Evolutionary conservation across 345 rosid species (phyloP).

Genomic region (Lepidium didymum): DNA sequence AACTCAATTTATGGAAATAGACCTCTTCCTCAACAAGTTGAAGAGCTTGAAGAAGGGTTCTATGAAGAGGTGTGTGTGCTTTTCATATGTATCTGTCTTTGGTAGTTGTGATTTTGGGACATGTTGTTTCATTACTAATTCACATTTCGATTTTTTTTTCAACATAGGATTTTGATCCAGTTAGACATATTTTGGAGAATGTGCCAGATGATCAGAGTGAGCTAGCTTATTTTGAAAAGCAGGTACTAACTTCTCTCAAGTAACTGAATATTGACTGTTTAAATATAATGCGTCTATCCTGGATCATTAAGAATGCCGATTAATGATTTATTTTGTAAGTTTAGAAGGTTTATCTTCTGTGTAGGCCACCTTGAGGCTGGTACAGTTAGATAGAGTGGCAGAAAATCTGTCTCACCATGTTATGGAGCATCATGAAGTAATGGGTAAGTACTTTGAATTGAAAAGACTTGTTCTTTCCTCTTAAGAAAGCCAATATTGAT

Average conservation of each 20-base stretch:
- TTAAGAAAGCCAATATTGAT: not conserved
- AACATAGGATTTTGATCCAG: constrained; percentile 85
- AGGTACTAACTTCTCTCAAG: constrained; percentile 40
- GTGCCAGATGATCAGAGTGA: constrained; percentile 66
- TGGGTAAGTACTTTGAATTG: constrained; percentile 55
- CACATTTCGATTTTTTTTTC: not conserved
- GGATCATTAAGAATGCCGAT: not conserved
- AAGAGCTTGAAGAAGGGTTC: constrained; percentile 76
- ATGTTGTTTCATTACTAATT: not conserved
- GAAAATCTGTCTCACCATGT: constrained; percentile 75
- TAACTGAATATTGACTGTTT: not conserved
- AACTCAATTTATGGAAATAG: constrained; percentile 70
- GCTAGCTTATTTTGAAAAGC: constrained; percentile 68
- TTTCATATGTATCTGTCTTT: not conserved
- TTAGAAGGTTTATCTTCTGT: constrained; percentile 17
- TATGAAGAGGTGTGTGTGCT: constrained; percentile 59
- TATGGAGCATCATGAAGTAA: constrained; percentile 96
- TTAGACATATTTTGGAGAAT: constrained; percentile 71
- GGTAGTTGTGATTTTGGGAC: not conserved
- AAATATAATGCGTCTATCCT: not conserved
- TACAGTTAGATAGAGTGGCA: constrained; percentile 80
- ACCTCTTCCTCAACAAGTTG: constrained; percentile 45
- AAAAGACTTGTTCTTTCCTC: not conserved
- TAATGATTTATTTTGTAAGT: not conserved
- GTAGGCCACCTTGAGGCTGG: constrained; percentile 82